Evolutionary conservation across 148 eudicot genomes (phyloP).

Genomic region (Fagopyrum tataricum): DNA sequence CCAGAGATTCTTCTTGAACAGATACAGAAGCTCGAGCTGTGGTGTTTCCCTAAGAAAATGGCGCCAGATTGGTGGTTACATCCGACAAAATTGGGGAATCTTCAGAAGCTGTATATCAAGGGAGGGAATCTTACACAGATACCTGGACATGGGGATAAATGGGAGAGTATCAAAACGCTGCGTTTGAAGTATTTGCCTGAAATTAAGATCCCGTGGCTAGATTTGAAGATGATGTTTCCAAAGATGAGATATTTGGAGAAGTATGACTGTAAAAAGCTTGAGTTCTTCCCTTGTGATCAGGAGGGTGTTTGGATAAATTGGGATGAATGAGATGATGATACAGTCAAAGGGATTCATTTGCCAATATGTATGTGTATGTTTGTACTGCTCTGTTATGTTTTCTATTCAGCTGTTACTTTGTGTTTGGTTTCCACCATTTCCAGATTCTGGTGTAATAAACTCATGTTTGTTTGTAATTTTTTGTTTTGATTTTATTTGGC

Average conservation of each 20-base stretch:
- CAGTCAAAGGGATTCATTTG: not conserved
- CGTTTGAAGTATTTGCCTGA: conserved; percentile 26
- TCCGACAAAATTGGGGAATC: conserved; percentile 3
- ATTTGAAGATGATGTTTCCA: conserved; percentile 19
- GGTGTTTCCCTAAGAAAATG: conserved; percentile 2
- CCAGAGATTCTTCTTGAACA: conserved; percentile 3
- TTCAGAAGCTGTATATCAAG: conserved; percentile 38
- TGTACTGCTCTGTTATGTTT: too few relatives aligned
- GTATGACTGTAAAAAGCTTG: conserved; percentile 25
- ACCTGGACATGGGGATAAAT: conserved; percentile 8
- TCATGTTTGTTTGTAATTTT: too few relatives aligned
- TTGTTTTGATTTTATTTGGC: too few relatives aligned
- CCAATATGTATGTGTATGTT: too few relatives aligned
- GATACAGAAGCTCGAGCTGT: conserved; percentile 35
- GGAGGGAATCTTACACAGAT: conserved; percentile 35
- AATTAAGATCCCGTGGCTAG: conserved; percentile 20
- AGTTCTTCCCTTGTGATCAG: conserved; percentile 27
- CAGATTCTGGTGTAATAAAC: too few relatives aligned
- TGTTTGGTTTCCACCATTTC: too few relatives aligned
- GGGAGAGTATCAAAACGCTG: conserved; percentile 21
- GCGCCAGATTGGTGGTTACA: conserved; percentile 21
- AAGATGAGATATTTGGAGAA: conserved; percentile 26
- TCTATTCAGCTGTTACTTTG: too few relatives aligned
- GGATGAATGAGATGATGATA: not conserved
- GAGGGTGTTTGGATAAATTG: conserved; percentile 30